Evolutionary conservation across 345 rosid genomes (phyloP).

Genomic region (Theobroma cacao): DNA sequence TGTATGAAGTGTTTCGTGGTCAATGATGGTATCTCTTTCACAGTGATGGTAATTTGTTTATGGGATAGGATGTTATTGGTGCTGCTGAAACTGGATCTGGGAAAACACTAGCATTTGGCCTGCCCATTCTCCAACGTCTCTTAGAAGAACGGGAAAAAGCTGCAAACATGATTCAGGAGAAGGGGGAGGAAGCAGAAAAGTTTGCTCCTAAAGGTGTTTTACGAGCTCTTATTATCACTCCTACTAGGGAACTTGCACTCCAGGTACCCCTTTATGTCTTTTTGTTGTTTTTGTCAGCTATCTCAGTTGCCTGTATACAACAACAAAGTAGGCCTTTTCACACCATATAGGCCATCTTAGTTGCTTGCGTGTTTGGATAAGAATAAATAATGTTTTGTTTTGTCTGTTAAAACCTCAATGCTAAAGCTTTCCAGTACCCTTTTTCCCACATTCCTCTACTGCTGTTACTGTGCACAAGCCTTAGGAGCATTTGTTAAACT

Average conservation of each 20-base stretch:
- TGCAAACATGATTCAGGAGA: conserved; percentile 40
- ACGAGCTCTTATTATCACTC: conserved; percentile 91
- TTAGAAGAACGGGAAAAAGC: conserved; percentile 81
- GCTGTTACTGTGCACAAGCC: background rate
- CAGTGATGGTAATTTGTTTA: conserved; percentile 9
- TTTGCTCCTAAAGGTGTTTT: conserved; percentile 67
- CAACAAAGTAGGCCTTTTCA: background rate
- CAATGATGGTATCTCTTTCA: conserved; percentile 1
- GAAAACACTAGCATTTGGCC: conserved; percentile 97
- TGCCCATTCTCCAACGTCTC: conserved; percentile 90
- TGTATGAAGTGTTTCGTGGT: background rate
- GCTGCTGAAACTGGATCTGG: conserved; percentile 99
- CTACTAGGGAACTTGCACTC: conserved; percentile 92
- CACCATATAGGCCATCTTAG: background rate
- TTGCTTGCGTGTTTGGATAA: background rate
- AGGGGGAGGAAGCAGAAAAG: conserved; percentile 59
- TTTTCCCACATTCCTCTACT: background rate
- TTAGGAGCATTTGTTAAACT: background rate
- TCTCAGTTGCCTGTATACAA: background rate
- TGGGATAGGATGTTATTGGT: conserved; percentile 81
- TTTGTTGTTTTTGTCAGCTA: conserved; percentile 14
- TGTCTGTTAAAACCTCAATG: background rate
- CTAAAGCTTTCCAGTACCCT: background rate
- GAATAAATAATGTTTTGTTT: background rate
- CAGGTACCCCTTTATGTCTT: conserved; percentile 52